A percentile compares a stretch with the other conserved stretches of the same genome.
Conservation (phyloP, 768 basidiomycete genomes). For the Lactarius hatsudake region DNA sequence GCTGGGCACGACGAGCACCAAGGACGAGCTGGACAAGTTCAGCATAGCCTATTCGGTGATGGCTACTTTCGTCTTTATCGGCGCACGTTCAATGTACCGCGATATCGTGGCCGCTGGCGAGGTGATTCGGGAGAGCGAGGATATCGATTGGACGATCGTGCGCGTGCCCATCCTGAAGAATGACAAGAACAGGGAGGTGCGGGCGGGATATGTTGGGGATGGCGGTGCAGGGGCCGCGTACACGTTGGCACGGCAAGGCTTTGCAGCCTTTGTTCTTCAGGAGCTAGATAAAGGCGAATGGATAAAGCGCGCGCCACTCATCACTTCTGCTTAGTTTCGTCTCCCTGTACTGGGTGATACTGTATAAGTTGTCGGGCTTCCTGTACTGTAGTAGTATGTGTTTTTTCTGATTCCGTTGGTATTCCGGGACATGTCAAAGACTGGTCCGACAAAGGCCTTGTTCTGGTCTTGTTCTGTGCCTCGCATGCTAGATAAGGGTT, state of each 20-base stretch:
- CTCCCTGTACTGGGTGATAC: not conserved
- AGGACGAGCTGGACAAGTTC: slow-evolving; percentile 57
- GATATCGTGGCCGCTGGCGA: slow-evolving; percentile 67
- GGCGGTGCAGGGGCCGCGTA: slow-evolving; percentile 42
- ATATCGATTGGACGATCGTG: slow-evolving; percentile 66
- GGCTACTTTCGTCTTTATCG: slow-evolving; percentile 37
- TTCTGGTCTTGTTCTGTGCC: too few species aligned
- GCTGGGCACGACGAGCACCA: slow-evolving; percentile 65
- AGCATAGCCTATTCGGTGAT: slow-evolving; percentile 46
- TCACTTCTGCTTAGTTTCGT: slow-evolving; percentile 34
- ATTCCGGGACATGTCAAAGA: too few species aligned
- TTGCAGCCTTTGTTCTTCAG: slow-evolving; percentile 56
- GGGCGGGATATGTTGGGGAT: slow-evolving; percentile 70
- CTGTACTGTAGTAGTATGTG: not conserved
- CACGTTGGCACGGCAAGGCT: slow-evolving; percentile 53
- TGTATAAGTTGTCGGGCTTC: not conserved
- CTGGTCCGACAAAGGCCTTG: too few species aligned
- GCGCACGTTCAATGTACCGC: slow-evolving; percentile 58
- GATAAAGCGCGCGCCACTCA: slow-evolving; percentile 46
- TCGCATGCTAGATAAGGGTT: too few species aligned
- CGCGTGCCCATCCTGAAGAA: slow-evolving; percentile 64
- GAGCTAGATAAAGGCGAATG: slow-evolving; percentile 60
- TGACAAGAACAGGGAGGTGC: slow-evolving; percentile 42
- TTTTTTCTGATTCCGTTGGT: too few species aligned
- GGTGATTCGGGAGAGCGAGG: slow-evolving; percentile 47